Conservation (phyloP, 1,139 yeast species). For the Debaryomycetaceae sp. region DNA sequence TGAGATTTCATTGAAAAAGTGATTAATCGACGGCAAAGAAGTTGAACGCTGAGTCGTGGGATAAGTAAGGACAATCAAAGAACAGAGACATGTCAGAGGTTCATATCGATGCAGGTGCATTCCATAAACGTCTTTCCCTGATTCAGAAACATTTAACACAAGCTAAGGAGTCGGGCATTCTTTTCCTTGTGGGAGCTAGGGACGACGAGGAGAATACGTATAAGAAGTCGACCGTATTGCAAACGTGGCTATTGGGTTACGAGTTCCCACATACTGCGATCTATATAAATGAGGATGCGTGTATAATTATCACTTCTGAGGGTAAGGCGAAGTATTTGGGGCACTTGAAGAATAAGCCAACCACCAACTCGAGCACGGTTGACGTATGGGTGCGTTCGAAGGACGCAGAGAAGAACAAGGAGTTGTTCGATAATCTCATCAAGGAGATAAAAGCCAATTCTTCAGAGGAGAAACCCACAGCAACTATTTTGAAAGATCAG, state of each 20-base stretch:
- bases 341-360: conserved; percentile 42
- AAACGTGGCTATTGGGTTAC: conserved; percentile 90
- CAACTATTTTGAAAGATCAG: conserved; percentile 66
- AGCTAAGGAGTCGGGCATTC: conserved; percentile 49
- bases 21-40: background rate
- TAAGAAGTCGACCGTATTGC: conserved; percentile 83
- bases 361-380: conserved; percentile 42
- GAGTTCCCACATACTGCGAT: conserved; percentile 91
- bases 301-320: conserved; percentile 71
- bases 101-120: conserved; percentile 34
- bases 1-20: background rate
- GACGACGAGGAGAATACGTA: conserved; percentile 82
- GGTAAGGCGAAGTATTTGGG: conserved; percentile 83
- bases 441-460: conserved; percentile 37
- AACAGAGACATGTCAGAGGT: conserved; percentile 29
- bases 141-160: conserved; percentile 37
- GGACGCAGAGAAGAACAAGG: conserved; percentile 72
- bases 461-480: conserved; percentile 50
- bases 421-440: conserved; percentile 59
- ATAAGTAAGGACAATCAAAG: background rate
- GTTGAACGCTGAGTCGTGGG: background rate
- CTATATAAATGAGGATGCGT: conserved; percentile 57
- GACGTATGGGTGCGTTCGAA: conserved; percentile 78
- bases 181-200: conserved; percentile 76
- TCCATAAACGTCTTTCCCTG: conserved; percentile 40